Evolutionary conservation across 176 grass and related monocot genomes (phyloP).

Genomic region (Oryza glaberrima): DNA sequence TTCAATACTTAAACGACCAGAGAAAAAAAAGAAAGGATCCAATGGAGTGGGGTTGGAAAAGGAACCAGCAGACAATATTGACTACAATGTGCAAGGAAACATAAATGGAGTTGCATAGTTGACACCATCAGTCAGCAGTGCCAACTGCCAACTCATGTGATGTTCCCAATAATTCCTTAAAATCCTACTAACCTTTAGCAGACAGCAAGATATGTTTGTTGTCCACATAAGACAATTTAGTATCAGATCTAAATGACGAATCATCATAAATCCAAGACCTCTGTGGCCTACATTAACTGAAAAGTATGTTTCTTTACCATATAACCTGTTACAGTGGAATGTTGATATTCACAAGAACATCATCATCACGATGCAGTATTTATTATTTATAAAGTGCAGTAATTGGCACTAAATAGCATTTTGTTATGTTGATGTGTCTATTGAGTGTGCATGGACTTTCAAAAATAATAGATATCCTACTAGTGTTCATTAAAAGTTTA

Average conservation of each 20-base stretch:
- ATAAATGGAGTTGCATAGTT: slow-evolving; percentile 11
- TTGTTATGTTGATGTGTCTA: background rate
- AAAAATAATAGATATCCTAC: slow-evolving; percentile 6
- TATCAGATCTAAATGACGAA: slow-evolving; percentile 34
- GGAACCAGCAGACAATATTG: slow-evolving; percentile 31
- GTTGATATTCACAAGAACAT: slow-evolving; percentile 31
- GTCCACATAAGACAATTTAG: slow-evolving; percentile 39
- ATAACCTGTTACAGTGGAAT: slow-evolving; percentile 24
- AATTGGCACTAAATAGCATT: background rate
- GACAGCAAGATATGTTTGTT: slow-evolving; percentile 33
- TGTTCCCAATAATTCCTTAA: background rate
- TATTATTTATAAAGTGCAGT: background rate
- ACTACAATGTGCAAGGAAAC: slow-evolving; percentile 18
- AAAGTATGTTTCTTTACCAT: slow-evolving; percentile 22
- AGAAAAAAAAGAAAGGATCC: slow-evolving; percentile 28
- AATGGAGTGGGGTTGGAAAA: slow-evolving; percentile 19
- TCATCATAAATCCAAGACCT: slow-evolving; percentile 8
- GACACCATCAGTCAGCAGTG: slow-evolving; percentile 35
- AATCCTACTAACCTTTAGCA: slow-evolving; percentile 33
- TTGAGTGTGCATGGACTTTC: background rate
- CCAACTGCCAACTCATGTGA: slow-evolving; percentile 26
- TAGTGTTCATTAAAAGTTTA: background rate
- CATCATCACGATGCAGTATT: slow-evolving; percentile 18
- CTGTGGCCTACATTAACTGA: background rate
- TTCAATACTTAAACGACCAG: slow-evolving; percentile 5